Evolutionary conservation across 179 eudicot species (phyloP), one percentile per base, ranked within the genome.

Genomic region (Carnegiea gigantea): DNA sequence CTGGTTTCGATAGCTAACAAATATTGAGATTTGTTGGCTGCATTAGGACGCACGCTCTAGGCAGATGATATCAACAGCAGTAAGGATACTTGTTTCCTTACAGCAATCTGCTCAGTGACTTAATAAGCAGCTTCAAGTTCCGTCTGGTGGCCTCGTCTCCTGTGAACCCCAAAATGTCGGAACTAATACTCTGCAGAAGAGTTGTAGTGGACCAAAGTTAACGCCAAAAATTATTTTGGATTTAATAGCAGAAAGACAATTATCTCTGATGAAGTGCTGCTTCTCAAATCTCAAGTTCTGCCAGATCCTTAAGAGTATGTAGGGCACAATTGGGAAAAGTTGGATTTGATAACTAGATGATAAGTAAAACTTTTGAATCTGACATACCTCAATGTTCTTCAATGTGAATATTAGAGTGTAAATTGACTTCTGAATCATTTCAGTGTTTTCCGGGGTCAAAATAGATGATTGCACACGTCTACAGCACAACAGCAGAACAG

Each of bases 371-470:
- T 38, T 64, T 24, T 21, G 20, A 59, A 33, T 72, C 53, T 12
- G 81, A 49, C 85, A 68, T 77, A 93, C 98, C 96, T 95, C 98
- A 44, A 95, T 88, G 83, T 95, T 95, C 89, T 93, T 95, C 87
- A 95, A 84, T 49, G 98, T 95, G 87, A 95, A 93, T 82, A 93
- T 88, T 28, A 95, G 92, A 75, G 92, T 88, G 76, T 91, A 93
- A 33, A 95, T 91, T 44, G 98, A 95, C 87, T 95, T 93, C 89
- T 89, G 93, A 80, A 95, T 90, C 88, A 93, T 81, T 81, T 95
- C 98, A 6, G 97, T 91, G 87, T 92, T 95, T 83, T 95, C 97
- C 1, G 98, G 97, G 79, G 98, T 95, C 92, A 93, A 78, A 78
- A 95, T 89, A 76, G 96, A 84, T n/a, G 93, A 86, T 30, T 95